A percentile compares a stretch with the other conserved stretches of the same genome.
phyloP scores from a whole-genome alignment of 129 eudicot genomes.

The Flaveria bidentis region DNA sequence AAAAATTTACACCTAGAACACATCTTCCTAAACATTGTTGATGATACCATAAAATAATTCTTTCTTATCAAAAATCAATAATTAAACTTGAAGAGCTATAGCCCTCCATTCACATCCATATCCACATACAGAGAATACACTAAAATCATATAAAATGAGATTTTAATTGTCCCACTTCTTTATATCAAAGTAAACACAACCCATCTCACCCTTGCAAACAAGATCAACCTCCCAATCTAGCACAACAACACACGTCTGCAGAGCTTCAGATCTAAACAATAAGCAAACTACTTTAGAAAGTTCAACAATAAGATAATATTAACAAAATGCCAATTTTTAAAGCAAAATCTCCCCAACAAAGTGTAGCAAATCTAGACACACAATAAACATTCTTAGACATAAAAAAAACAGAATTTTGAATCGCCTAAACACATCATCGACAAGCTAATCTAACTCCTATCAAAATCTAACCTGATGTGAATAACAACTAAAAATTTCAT shows the following conservation, averaged over 20 bases:
- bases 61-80: neutral
- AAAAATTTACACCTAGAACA: neutral
- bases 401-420: neutral
- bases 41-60: neutral
- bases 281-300: neutral
- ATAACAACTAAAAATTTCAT: neutral
- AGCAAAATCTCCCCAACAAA: neutral
- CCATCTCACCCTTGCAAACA: slow-evolving; percentile 5
- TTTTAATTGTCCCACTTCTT: neutral
- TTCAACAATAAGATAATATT: neutral
- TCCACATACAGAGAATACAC: neutral
- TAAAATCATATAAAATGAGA: neutral
- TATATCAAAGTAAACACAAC: neutral
- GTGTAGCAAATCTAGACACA: slow-evolving; percentile 16
- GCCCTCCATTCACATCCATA: neutral
- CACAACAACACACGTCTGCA: neutral
- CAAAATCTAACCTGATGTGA: slow-evolving; percentile 3
- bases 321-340: neutral
- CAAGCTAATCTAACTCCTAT: neutral
- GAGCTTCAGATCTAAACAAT: slow-evolving; percentile 10
- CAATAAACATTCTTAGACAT: slow-evolving; percentile 1
- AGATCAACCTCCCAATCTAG: neutral
- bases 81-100: neutral
- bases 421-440: slow-evolving; percentile 3
- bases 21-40: neutral